Conservation (phyloP, 257 asterid species). For the Forsythia suspensa region DNA sequence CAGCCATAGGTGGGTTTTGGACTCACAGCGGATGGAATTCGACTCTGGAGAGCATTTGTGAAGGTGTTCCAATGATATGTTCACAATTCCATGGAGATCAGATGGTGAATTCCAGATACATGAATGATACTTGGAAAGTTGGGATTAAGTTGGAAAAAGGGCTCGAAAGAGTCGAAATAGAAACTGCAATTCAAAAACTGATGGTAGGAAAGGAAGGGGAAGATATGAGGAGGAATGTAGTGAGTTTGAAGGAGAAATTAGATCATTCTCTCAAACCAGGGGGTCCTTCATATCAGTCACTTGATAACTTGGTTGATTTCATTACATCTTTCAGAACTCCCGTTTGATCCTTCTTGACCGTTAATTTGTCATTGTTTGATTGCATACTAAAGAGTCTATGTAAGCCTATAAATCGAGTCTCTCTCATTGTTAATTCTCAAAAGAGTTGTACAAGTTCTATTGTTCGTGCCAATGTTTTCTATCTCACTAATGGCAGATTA, state of each 20-base stretch:
- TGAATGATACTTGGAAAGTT: slow-evolving; percentile 27
- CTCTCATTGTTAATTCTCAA: too few species aligned
- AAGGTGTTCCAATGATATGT: background rate
- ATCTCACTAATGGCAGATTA: too few species aligned
- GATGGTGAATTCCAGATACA: background rate
- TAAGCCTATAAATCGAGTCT: background rate
- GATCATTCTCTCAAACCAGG: slow-evolving; percentile 14
- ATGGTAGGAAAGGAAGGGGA: slow-evolving; percentile 36
- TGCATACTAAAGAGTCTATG: background rate
- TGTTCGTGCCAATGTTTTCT: too few species aligned
- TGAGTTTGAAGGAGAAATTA: slow-evolving; percentile 21
- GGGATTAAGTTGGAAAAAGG: slow-evolving; percentile 31
- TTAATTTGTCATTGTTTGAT: background rate
- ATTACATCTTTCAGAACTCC: slow-evolving; percentile 15
- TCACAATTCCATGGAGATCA: slow-evolving; percentile 6
- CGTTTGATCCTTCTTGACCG: background rate
- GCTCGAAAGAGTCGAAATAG: slow-evolving; percentile 24
- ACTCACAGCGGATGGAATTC: slow-evolving; percentile 53
- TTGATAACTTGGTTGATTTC: slow-evolving; percentile 35
- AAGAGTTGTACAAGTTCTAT: too few species aligned
- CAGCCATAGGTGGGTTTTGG: slow-evolving; percentile 43
- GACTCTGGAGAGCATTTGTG: background rate
- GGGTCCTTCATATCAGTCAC: slow-evolving; percentile 31
- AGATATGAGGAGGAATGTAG: slow-evolving; percentile 28
- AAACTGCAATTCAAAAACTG: slow-evolving; percentile 28